Conservation (phyloP, 2,329 filamentous ascomycete species). For the Cladophialophora chaetospira region DNA sequence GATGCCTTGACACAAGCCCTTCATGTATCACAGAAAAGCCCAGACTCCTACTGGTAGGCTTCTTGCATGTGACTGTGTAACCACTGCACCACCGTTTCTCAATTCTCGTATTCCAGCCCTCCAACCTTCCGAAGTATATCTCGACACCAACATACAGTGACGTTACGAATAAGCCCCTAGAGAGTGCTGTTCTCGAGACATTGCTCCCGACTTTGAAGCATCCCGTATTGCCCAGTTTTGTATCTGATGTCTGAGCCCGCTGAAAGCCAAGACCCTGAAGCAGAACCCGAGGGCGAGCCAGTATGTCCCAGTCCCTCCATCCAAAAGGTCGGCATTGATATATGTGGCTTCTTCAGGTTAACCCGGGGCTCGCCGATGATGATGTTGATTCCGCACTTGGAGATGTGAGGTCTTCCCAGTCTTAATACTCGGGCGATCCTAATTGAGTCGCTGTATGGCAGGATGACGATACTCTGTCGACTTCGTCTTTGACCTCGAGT, state of each 20-base stretch:
- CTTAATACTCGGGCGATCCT: too few relatives aligned
- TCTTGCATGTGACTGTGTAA: neutral
- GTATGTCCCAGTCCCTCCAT: neutral
- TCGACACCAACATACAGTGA: neutral
- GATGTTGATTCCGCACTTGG: constrained; percentile 21
- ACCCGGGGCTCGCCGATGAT: constrained; percentile 6
- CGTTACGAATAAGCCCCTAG: neutral
- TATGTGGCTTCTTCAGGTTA: neutral
- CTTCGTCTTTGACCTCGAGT: constrained; percentile 20
- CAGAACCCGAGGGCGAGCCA: neutral
- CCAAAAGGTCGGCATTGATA: neutral
- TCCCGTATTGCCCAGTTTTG: neutral
- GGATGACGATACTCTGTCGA: constrained; percentile 17
- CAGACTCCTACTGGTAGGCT: neutral
- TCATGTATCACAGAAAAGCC: neutral
- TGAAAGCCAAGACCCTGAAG: neutral
- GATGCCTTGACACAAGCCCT: neutral
- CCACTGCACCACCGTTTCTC: neutral
- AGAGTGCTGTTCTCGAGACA: neutral
- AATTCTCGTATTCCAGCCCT: neutral
- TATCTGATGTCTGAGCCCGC: constrained; percentile 6
- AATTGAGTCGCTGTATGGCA: neutral
- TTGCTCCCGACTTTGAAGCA: neutral
- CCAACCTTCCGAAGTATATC: neutral
- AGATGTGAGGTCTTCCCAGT: constrained; percentile 11